Evolutionary conservation across 352 stramenopile genomes (phyloP), one percentile per base, ranked within the genome.

Genomic region (Pythium graminicola): DNA sequence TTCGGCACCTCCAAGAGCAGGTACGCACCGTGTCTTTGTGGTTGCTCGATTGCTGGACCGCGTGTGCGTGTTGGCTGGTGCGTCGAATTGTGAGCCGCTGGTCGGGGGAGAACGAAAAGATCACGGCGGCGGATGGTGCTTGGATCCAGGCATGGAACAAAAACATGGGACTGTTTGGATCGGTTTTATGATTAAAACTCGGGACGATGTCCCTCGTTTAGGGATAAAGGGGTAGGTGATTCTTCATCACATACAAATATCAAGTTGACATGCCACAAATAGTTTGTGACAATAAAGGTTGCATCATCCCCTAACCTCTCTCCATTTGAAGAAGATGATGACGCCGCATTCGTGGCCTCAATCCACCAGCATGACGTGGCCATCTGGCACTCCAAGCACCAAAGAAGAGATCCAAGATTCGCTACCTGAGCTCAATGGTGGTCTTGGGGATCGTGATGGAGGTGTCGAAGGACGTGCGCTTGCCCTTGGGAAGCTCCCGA

Each of bases 401-500:
- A 60, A 60, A 28, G 22, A 16, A 5, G 27, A 24, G 14, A 27
- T 46, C 31, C 10, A 16, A 53, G 20, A 40, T 29, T 53, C 22
- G 5, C 26, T 28, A 53, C n/a, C 39, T 60, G 16, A 86, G 57
- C 42, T 78, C 62, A 33, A 87, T 73, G 1, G 68, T 83, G 6
- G 68, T 71, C 44, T 78, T 70, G 22, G 64, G 68, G 14, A 85
- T 54, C 23, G 68, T 67, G 20, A 38, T 45, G 20, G 56, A 45
- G 26, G 58, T 69, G 24, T 80, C 58, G 60, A 89, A 87, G 48
- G 70, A 73, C 8, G 77, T 88, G 26, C 75, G 76, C 60, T 88
- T 88, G 47, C 76, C 80, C 38, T 69, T 69, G 0, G 74, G 74
- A 7, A 85, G 49, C 59, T 90, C 80, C 20, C 60, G 60, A 13